Evolutionary conservation across 2,329 filamentous ascomycete genomes (phyloP).

Genomic region (Sphaerulina musiva): DNA sequence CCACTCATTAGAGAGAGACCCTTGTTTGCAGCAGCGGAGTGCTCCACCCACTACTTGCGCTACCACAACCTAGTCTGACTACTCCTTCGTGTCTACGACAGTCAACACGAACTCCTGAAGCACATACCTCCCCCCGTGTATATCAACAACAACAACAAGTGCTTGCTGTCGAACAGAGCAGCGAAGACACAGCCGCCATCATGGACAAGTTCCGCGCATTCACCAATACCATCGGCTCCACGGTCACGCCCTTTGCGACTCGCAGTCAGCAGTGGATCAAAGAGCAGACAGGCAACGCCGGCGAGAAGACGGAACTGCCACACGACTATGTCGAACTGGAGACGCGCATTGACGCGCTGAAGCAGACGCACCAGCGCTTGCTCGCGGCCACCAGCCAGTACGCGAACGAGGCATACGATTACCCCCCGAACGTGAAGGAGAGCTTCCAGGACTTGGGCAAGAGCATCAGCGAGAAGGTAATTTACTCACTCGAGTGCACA

Average conservation of each 20-base stretch:
- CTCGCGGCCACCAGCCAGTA: slow-evolving; percentile 95
- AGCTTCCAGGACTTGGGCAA: slow-evolving; percentile 94
- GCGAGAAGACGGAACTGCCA: slow-evolving; percentile 97
- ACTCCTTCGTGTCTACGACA: neutral
- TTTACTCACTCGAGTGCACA: neutral
- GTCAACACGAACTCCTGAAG: neutral
- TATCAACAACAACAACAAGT: neutral
- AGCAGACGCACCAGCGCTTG: slow-evolving; percentile 95
- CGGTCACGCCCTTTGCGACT: slow-evolving; percentile 85
- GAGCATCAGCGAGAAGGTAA: slow-evolving; percentile 93
- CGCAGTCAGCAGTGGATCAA: slow-evolving; percentile 96
- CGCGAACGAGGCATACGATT: slow-evolving; percentile 80
- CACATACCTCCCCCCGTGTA: neutral
- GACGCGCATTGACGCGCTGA: slow-evolving; percentile 96
- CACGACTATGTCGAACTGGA: slow-evolving; percentile 97
- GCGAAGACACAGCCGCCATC: slow-evolving; percentile 7
- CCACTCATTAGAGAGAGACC: too few species aligned
- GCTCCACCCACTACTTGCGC: too few species aligned
- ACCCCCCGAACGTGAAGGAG: slow-evolving; percentile 95
- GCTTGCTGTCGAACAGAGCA: neutral
- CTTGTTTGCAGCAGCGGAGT: too few species aligned
- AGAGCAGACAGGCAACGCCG: slow-evolving; percentile 89
- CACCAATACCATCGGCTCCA: slow-evolving; percentile 58
- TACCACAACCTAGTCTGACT: too few species aligned
- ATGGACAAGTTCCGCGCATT: slow-evolving; percentile 67